phyloP scores from a whole-genome alignment of 208 protist genomes.

The Trypanosoma vivax region DNA sequence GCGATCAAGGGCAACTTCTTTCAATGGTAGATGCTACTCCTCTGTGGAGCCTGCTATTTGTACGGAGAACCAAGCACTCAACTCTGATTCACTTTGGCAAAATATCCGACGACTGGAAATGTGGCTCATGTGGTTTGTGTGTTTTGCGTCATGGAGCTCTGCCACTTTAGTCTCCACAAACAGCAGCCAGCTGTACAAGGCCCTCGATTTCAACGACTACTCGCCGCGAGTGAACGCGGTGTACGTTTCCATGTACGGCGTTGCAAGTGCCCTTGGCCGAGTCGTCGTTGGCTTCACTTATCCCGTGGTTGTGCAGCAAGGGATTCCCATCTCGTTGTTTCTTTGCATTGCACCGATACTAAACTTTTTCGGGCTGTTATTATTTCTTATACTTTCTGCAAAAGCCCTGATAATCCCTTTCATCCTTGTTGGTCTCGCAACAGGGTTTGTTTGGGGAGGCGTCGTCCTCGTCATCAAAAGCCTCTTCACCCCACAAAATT shows the following conservation, averaged over 20 bases:
- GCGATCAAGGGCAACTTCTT: no score
- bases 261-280: slow-evolving; percentile 67
- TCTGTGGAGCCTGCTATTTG: no score
- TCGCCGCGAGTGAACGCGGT: slow-evolving; percentile 64
- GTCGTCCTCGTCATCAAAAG: slow-evolving; percentile 64
- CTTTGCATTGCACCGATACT: slow-evolving; percentile 49
- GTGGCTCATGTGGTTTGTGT: slow-evolving; percentile 84
- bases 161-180: slow-evolving; percentile 74
- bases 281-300: slow-evolving; percentile 51
- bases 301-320: slow-evolving; percentile 31
- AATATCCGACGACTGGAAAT: slow-evolving; percentile 58
- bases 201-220: slow-evolving; percentile 45
- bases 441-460: slow-evolving; percentile 73
- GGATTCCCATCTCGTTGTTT: slow-evolving; percentile 32
- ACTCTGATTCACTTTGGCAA: slow-evolving; percentile 30
- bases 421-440: slow-evolving; percentile 63
- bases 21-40: no score
- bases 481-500: slow-evolving; percentile 52
- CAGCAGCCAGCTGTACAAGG: slow-evolving; percentile 73
- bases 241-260: slow-evolving; percentile 74
- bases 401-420: slow-evolving; percentile 52
- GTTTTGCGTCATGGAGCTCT: slow-evolving; percentile 63
- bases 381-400: slow-evolving; percentile 37
- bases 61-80: slow-evolving; percentile 22
- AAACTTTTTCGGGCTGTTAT: slow-evolving; percentile 54